Base-by-base conservation (phyloP, 2,329 filamentous ascomycete species). In the Ophiobolus disseminans region DNA sequence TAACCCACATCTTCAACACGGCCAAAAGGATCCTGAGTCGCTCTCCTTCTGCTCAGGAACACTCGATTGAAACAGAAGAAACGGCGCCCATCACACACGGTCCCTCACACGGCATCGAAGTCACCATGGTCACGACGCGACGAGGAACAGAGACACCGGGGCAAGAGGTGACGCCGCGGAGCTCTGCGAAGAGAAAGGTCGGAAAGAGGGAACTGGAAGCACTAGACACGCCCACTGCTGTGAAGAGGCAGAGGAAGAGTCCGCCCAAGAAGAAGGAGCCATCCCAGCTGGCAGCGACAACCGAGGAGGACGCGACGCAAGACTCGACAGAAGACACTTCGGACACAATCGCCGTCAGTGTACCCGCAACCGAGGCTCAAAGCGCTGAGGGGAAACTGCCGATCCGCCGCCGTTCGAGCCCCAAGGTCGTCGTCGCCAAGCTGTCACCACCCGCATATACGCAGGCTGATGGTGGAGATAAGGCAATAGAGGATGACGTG, bases 91-190 rank as follows among this genome's bases (percentile, higher is more conserved):
- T 40, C 35, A 56, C n/a, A n/a, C n/a, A n/a, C n/a, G n/a, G 38
- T 36, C 38, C 48, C 38, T 37, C 53, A n/a, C 36, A 37, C 23
- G 47, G 57, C 39, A 20, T 50, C 11, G 46, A 53, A 40, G 39
- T 44, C 50, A 55, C 54, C 30, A 73, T 73, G 70, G 70, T 73
- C 41, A 69, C 66, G 5, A 72, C 68, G 21, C 63, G 69, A 47
- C 59, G 65, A 50, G 70, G 66, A 10, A 65, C 63, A 30, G 62
- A 61, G 40, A 65, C 62, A 20, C 62, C 62, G 7, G 60, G 62
- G 28, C 50, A 51, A 28, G 54, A 53, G 8, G 61, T 55, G 8
- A 69, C 66, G 25, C 65, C 60, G 40, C 56, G 50, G 31, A 66
- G 63, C 44, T 63, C 68, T 25, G 48, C 48, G 21, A 63, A 52